Percentiles rank a stretch among this genome's conserved stretches.
Evolutionary conservation across 768 basidiomycete genomes (phyloP).

Genomic region (Pleurotus salmoneostramineus): DNA sequence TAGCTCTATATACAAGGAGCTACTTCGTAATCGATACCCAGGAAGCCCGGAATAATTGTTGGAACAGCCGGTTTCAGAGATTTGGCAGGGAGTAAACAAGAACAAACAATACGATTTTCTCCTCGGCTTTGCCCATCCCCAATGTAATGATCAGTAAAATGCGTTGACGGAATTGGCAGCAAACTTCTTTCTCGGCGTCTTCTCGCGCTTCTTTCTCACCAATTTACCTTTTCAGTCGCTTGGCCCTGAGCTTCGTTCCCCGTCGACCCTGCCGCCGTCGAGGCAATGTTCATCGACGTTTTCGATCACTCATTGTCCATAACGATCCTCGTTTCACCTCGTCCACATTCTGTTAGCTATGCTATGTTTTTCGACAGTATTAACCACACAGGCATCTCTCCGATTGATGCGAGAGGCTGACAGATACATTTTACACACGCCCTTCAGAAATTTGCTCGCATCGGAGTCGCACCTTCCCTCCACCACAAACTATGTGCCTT

Average conservation of each 20-base stretch:
- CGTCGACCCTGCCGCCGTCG: slow-evolving; percentile 2
- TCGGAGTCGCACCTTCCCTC: background rate
- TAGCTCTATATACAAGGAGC: too few species aligned
- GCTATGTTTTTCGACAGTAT: too few species aligned
- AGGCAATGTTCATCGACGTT: slow-evolving; percentile 2
- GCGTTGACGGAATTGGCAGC: background rate
- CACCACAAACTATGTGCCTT: background rate
- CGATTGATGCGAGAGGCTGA: slow-evolving; percentile 5
- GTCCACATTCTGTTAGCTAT: too few species aligned
- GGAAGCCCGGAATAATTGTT: too few species aligned
- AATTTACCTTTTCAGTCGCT: background rate
- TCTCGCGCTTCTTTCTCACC: background rate
- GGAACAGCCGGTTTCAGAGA: too few species aligned
- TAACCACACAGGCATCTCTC: background rate
- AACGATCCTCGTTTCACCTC: too few species aligned
- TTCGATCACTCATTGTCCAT: background rate
- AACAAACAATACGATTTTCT: too few species aligned
- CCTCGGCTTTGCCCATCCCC: too few species aligned
- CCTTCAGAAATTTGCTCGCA: background rate
- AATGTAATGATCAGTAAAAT: slow-evolving; percentile 4
- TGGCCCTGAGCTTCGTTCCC: background rate
- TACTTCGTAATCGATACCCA: too few species aligned
- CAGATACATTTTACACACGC: slow-evolving; percentile 2
- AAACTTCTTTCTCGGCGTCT: background rate
- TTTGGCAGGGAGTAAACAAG: too few species aligned